Percentiles rank a stretch among this genome's conserved stretches.
Evolutionary conservation across 1,139 yeast genomes (phyloP).

Genomic region (Taphrina flavorubra): DNA sequence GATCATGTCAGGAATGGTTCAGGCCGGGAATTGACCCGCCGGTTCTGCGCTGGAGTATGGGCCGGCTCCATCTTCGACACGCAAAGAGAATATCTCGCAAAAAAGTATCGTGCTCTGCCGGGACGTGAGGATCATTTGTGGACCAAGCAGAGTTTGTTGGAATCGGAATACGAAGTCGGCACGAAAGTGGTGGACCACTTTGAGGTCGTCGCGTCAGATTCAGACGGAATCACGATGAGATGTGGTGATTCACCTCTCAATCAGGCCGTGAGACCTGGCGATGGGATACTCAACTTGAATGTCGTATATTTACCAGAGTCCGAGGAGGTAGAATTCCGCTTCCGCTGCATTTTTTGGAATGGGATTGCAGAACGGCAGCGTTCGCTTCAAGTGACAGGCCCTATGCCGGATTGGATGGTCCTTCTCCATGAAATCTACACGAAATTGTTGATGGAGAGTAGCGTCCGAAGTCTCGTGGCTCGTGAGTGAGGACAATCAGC

Average conservation of each 20-base stretch:
- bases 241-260: constrained; percentile 11
- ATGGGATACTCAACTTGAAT: not conserved
- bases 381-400: not conserved
- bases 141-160: not conserved
- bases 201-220: constrained; percentile 1
- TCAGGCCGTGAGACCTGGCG: not conserved
- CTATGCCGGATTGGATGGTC: not conserved
- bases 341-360: not conserved
- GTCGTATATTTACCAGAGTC: not conserved
- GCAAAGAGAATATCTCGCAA: not conserved
- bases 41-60: constrained; percentile 10
- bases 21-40: constrained; percentile 3
- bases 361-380: not conserved
- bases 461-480: constrained; percentile 6
- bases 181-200: constrained; percentile 13
- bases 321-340: constrained; percentile 12
- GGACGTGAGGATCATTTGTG: constrained; percentile 13
- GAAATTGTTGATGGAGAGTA: constrained; percentile 2
- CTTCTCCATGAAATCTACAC: constrained; percentile 2
- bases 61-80: constrained; percentile 2
- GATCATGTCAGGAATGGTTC: constrained; percentile 15
- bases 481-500: not conserved
- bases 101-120: constrained; percentile 4
- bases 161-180: not conserved
- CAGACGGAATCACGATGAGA: not conserved